phyloP scores from a whole-genome alignment of 2,329 filamentous ascomycete species.

The Colletotrichum chrysophilum region DNA sequence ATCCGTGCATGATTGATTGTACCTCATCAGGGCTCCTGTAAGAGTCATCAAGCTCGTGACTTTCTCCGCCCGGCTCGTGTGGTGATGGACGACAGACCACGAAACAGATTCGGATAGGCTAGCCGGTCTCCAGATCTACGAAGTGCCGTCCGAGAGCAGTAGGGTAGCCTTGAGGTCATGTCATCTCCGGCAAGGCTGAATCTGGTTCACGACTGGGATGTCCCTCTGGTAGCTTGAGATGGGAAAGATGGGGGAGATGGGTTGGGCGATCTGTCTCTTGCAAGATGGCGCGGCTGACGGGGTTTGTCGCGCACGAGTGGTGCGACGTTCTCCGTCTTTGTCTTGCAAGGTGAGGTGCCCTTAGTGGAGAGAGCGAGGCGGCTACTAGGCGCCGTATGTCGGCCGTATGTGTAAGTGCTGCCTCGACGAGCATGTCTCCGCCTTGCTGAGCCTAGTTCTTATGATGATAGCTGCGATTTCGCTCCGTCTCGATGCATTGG shows the following conservation, averaged over 20 bases:
- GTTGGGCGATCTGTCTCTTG: constrained; percentile 12
- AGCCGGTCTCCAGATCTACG: neutral
- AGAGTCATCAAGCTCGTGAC: neutral
- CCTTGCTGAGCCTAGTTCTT: neutral
- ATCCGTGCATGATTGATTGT: neutral
- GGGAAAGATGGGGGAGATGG: neutral
- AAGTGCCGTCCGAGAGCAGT: neutral
- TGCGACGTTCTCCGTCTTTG: constrained; percentile 6
- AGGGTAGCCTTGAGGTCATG: neutral
- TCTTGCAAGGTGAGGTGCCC: neutral
- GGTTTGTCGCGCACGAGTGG: neutral
- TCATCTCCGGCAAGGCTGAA: constrained; percentile 14
- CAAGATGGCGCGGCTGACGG: neutral
- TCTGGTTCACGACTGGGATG: neutral
- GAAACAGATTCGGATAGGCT: neutral
- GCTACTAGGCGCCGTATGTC: neutral
- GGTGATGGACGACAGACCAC: neutral
- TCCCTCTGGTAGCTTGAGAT: neutral
- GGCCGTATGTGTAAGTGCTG: constrained; percentile 5
- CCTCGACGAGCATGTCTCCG: neutral
- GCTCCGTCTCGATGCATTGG: neutral
- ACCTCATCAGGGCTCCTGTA: neutral
- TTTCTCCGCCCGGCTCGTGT: neutral
- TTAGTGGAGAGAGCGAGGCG: neutral
- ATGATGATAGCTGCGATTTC: neutral